Evolutionary conservation across 2,329 filamentous ascomycete genomes (phyloP).

Genomic region (Huntiella savannae): DNA sequence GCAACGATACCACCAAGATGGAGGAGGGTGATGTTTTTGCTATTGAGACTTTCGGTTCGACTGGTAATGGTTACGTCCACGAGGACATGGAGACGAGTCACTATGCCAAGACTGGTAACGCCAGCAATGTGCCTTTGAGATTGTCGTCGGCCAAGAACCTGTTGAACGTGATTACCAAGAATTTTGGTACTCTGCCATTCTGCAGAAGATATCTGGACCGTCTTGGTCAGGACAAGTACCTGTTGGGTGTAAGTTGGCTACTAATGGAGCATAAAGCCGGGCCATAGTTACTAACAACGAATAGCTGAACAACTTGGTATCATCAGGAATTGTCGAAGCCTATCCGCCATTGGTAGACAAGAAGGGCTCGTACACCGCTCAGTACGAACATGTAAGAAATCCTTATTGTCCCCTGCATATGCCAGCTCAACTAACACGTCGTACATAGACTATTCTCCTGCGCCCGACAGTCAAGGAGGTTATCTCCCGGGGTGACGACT

Average conservation of each 20-base stretch:
- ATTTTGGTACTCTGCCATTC: conserved; percentile 72
- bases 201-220: conserved; percentile 71
- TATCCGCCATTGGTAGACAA: conserved; percentile 70
- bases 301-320: conserved; percentile 62
- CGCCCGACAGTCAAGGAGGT: conserved; percentile 61
- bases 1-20: conserved; percentile 61
- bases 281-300: neutral
- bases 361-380: conserved; percentile 75
- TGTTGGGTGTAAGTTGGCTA: conserved; percentile 49
- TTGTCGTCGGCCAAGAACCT: conserved; percentile 60
- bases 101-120: conserved; percentile 53
- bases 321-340: conserved; percentile 59
- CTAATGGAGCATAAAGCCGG: neutral
- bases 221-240: conserved; percentile 74
- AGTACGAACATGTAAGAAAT: conserved; percentile 71
- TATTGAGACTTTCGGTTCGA: conserved; percentile 68
- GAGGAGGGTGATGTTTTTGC: conserved; percentile 69
- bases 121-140: conserved; percentile 37
- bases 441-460: conserved; percentile 43
- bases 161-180: conserved; percentile 70
- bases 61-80: conserved; percentile 55
- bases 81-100: conserved; percentile 69
- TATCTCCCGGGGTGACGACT: conserved; percentile 60
- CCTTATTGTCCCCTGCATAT: neutral
- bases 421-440: neutral